These are phyloP conservation scores for Brassica cretica DNA, from an alignment of 345 rosid genomes.

Conservation along the genomic window DNA sequence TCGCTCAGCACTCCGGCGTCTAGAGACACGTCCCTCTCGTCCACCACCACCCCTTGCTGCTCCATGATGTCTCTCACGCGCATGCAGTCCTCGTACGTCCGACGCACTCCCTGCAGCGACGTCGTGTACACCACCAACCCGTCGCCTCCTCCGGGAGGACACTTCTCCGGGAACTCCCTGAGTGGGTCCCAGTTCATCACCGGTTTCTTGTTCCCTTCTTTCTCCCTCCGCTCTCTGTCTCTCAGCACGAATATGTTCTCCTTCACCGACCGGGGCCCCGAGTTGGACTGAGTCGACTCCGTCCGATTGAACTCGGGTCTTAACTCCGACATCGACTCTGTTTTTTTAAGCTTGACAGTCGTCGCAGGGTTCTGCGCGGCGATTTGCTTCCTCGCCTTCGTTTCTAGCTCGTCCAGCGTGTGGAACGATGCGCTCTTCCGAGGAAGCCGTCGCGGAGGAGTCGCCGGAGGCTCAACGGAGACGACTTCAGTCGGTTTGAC, in stretches of 20 bases:
- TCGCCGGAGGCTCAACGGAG: constrained; percentile 30
- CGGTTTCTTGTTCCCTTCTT: constrained; percentile 58
- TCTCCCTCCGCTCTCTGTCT: constrained; percentile 68
- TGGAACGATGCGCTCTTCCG: constrained; percentile 68
- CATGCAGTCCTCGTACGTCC: constrained; percentile 73
- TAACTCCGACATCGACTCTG: constrained; percentile 41
- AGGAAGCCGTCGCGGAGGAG: constrained; percentile 40
- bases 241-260: constrained; percentile 64
- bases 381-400: constrained; percentile 36
- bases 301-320: constrained; percentile 21
- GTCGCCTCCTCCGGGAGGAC: constrained; percentile 75
- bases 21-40: constrained; percentile 87
- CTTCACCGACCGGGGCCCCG: constrained; percentile 53
- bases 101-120: constrained; percentile 80
- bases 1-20: constrained; percentile 71
- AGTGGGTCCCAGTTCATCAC: constrained; percentile 65
- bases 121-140: constrained; percentile 82
- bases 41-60: constrained; percentile 58
- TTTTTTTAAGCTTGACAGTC: constrained; percentile 42
- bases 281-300: constrained; percentile 24
- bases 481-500: neutral
- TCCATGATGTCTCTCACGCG: constrained; percentile 57
- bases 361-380: constrained; percentile 29
- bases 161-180: constrained; percentile 65
- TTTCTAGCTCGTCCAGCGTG: constrained; percentile 79